Conservation (phyloP, 306 rosid genomes). For the Nissolia schottii region DNA sequence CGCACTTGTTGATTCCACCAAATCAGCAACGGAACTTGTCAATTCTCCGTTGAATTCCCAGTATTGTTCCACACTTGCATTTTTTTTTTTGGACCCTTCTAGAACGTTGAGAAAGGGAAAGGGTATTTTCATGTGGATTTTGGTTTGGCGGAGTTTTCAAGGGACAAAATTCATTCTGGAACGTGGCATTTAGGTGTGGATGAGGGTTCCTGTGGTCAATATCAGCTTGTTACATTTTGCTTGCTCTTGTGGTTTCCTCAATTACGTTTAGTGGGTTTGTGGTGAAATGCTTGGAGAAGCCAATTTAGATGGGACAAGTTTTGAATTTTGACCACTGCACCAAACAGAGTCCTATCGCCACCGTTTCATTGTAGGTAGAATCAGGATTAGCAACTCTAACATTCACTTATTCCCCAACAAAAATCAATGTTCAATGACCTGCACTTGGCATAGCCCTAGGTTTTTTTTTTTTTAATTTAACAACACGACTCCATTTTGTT, state of each 20-base stretch:
- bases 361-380: too few relatives aligned
- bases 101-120: slow-evolving; percentile 41
- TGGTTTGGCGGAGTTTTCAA: slow-evolving; percentile 33
- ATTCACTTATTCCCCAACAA: too few relatives aligned
- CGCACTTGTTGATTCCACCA: slow-evolving; percentile 20
- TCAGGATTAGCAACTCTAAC: too few relatives aligned
- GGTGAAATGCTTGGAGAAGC: slow-evolving; percentile 58
- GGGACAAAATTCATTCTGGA: slow-evolving; percentile 46
- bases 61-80: slow-evolving; percentile 35
- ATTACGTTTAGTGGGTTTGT: slow-evolving; percentile 52
- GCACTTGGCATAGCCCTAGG: too few relatives aligned
- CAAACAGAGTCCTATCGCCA: slow-evolving; percentile 72
- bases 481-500: too few relatives aligned
- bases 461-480: too few relatives aligned
- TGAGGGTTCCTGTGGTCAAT: slow-evolving; percentile 85
- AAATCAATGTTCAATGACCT: too few relatives aligned
- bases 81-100: slow-evolving; percentile 55
- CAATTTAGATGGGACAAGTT: slow-evolving; percentile 48
- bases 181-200: slow-evolving; percentile 49
- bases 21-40: slow-evolving; percentile 23
- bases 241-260: slow-evolving; percentile 53
- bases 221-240: slow-evolving; percentile 55
- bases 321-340: slow-evolving; percentile 83
- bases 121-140: slow-evolving; percentile 3
- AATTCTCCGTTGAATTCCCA: slow-evolving; percentile 51